These are phyloP conservation scores for Mortierella hygrophila DNA, from an alignment of 192 early-diverging fungal genomes.

Conservation along the genomic window DNA sequence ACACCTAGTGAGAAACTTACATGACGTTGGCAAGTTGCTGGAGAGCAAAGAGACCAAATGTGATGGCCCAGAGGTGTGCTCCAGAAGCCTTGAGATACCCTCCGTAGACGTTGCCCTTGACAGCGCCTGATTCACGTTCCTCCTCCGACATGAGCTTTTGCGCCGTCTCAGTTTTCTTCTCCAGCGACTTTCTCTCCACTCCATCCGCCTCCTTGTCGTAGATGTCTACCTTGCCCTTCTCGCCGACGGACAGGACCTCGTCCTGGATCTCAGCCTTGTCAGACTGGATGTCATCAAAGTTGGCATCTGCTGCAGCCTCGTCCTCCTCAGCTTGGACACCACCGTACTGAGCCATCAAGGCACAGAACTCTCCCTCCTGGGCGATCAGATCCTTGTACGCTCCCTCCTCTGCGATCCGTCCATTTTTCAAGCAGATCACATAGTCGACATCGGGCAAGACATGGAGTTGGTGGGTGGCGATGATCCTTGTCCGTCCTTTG, in stretches of 20 bases:
- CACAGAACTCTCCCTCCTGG: constrained; percentile 69
- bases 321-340: constrained; percentile 53
- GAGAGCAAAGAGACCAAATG: constrained; percentile 17
- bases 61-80: constrained; percentile 21
- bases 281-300: constrained; percentile 29
- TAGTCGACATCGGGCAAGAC: constrained; percentile 77
- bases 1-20: constrained; percentile 26
- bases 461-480: constrained; percentile 87
- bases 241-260: neutral
- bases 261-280: neutral
- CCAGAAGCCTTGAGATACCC: constrained; percentile 43
- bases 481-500: constrained; percentile 80
- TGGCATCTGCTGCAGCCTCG: constrained; percentile 17
- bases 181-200: neutral
- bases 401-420: constrained; percentile 76
- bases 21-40: constrained; percentile 50
- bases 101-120: constrained; percentile 40
- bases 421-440: constrained; percentile 80
- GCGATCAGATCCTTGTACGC: constrained; percentile 74
- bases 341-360: constrained; percentile 83
- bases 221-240: constrained; percentile 4
- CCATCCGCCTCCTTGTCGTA: constrained; percentile 13
- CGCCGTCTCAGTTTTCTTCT: constrained; percentile 5
- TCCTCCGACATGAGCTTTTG: constrained; percentile 47
- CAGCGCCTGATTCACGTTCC: constrained; percentile 47